Conservation (phyloP, 495 filamentous ascomycete species). For the Penicillium silybi region DNA sequence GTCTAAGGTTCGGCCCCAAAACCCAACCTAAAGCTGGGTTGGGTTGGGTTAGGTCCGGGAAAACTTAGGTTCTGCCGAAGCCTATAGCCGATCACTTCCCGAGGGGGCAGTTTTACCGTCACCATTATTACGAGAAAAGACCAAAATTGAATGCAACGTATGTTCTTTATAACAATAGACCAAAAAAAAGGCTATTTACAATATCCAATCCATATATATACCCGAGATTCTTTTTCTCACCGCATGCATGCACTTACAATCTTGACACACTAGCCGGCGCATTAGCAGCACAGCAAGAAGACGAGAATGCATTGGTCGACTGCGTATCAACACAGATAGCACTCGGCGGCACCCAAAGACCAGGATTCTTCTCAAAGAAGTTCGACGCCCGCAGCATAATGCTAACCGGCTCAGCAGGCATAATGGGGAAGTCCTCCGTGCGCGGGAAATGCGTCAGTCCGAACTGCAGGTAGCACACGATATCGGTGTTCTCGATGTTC, state of each 20-base stretch:
- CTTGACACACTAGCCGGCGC: slow-evolving; percentile 12
- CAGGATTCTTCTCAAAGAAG: slow-evolving; percentile 69
- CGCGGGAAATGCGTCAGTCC: slow-evolving; percentile 56
- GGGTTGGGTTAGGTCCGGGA: too few species aligned
- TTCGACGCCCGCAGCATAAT: slow-evolving; percentile 62
- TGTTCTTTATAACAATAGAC: not conserved
- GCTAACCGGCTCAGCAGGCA: slow-evolving; percentile 70
- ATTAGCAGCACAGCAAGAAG: slow-evolving; percentile 26
- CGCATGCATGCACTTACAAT: slow-evolving; percentile 21
- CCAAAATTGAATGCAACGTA: not conserved
- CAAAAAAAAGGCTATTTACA: slow-evolving; percentile 6
- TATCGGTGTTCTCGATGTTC: slow-evolving; percentile 48
- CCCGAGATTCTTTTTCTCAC: slow-evolving; percentile 2
- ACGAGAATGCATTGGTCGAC: slow-evolving; percentile 23
- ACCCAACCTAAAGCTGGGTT: too few species aligned
- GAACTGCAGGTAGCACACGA: slow-evolving; percentile 57
- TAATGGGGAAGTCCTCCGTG: slow-evolving; percentile 60
- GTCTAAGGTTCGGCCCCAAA: too few species aligned
- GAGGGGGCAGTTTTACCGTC: too few species aligned
- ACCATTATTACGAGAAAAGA: too few species aligned
- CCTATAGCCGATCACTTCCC: too few species aligned
- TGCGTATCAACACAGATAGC: slow-evolving; percentile 28
- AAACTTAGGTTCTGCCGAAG: too few species aligned
- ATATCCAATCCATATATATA: not conserved
- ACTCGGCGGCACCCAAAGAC: slow-evolving; percentile 62